Percentiles rank a stretch among this genome's conserved stretches.
Conservation (phyloP, 1,284 basidiomycete genomes). For the Nidula niveotomentosa region DNA sequence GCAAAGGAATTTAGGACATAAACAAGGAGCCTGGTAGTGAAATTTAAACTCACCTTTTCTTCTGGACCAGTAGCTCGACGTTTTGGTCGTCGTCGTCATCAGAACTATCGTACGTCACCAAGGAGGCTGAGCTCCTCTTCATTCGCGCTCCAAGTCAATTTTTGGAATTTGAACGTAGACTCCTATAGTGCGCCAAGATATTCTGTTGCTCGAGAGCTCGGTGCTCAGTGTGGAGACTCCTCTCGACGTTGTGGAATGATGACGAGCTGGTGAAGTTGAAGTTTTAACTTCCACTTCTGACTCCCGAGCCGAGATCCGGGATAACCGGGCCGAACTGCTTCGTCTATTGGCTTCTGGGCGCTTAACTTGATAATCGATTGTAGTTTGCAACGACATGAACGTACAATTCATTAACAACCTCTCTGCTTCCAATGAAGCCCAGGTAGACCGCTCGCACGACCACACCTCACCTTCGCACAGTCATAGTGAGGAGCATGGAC, state of each 20-base stretch:
- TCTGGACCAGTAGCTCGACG: neutral
- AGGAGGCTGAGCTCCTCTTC: conserved; percentile 21
- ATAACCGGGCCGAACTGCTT: no score
- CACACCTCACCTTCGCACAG: conserved; percentile 5
- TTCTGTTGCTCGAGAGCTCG: no score
- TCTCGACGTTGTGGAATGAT: neutral
- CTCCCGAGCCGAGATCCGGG: no score
- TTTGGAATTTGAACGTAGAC: no score
- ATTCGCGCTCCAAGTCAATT: conserved; percentile 5
- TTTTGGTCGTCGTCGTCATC: conserved; percentile 19
- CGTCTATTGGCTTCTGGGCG: no score
- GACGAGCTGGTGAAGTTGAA: no score
- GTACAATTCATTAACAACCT: conserved; percentile 77
- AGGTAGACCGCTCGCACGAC: conserved; percentile 29
- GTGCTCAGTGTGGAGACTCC: neutral
- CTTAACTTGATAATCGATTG: no score
- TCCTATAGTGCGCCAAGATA: no score
- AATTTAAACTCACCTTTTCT: no score
- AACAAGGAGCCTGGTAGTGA: no score
- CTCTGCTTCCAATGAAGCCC: conserved; percentile 27
- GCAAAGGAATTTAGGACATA: no score
- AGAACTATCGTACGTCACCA: conserved; percentile 33
- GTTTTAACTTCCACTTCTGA: no score
- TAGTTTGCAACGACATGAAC: conserved; percentile 35
- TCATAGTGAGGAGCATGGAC: conserved; percentile 75